Evolutionary conservation across 345 rosid genomes (phyloP).

Genomic region (Camelina hispida): DNA sequence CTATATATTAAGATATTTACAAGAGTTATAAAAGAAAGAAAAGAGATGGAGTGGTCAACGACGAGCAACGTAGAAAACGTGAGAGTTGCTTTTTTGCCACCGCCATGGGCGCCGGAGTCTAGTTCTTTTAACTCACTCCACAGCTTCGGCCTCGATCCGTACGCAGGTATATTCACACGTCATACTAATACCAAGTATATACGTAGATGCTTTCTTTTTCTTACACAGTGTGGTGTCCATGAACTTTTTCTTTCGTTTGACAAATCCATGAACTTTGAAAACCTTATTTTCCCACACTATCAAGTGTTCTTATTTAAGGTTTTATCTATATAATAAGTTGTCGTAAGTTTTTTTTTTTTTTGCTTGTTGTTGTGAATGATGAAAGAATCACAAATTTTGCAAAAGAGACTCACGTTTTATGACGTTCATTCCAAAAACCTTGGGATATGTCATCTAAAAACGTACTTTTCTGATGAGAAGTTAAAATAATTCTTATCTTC

Average conservation of each 20-base stretch:
- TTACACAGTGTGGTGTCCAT: no score
- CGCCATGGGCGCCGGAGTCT: slow-evolving; percentile 35
- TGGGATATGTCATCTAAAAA: slow-evolving; percentile 32
- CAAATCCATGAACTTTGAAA: neutral
- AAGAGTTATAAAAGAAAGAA: slow-evolving; percentile 13
- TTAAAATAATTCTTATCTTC: slow-evolving; percentile 23
- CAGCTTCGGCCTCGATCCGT: slow-evolving; percentile 62
- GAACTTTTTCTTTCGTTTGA: no score
- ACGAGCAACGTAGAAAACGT: slow-evolving; percentile 36
- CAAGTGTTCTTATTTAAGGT: neutral
- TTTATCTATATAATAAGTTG: neutral
- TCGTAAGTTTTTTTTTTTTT: neutral
- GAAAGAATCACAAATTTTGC: neutral
- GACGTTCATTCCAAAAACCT: slow-evolving; percentile 28
- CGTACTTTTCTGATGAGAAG: slow-evolving; percentile 19
- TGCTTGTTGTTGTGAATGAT: neutral
- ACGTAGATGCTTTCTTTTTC: neutral
- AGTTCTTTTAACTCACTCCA: slow-evolving; percentile 66
- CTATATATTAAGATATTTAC: slow-evolving; percentile 13
- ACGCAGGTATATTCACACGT: slow-evolving; percentile 55
- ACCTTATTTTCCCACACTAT: neutral
- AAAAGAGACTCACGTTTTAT: neutral
- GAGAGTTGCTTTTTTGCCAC: slow-evolving; percentile 40
- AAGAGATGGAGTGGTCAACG: slow-evolving; percentile 38
- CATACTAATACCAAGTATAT: neutral